These are phyloP conservation scores for Penicillium sp. DNA, from an alignment of 2,329 filamentous ascomycete genomes.

Conservation along the genomic window DNA sequence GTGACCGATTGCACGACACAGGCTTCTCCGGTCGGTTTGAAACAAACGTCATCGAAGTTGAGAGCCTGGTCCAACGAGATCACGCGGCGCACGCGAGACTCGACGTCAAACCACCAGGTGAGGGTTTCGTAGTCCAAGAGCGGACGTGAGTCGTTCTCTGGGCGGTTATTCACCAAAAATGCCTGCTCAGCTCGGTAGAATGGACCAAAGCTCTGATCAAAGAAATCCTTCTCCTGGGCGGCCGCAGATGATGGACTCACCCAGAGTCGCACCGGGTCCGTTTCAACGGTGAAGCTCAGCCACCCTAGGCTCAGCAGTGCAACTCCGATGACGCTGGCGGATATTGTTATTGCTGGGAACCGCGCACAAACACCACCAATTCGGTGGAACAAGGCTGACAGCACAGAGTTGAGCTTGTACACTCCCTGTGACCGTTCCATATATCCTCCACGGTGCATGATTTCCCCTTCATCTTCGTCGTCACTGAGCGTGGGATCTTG, in stretches of 20 bases:
- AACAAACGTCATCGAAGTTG: slow-evolving; percentile 80
- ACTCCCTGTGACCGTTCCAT: slow-evolving; percentile 74
- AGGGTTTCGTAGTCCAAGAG: slow-evolving; percentile 88
- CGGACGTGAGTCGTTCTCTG: slow-evolving; percentile 62
- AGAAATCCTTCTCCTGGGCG: slow-evolving; percentile 89
- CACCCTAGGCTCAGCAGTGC: slow-evolving; percentile 80
- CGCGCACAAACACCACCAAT: slow-evolving; percentile 78
- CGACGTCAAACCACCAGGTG: slow-evolving; percentile 90
- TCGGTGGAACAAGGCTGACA: slow-evolving; percentile 75
- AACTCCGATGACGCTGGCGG: slow-evolving; percentile 71
- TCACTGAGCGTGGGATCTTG: slow-evolving; percentile 83
- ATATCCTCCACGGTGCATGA: slow-evolving; percentile 73
- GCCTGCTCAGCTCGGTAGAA: slow-evolving; percentile 94
- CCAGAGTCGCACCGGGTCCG: slow-evolving; percentile 87
- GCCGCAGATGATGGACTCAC: slow-evolving; percentile 92
- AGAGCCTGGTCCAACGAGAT: slow-evolving; percentile 68
- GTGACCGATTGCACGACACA: slow-evolving; percentile 94
- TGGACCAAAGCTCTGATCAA: slow-evolving; percentile 88
- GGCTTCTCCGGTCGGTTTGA: slow-evolving; percentile 84
- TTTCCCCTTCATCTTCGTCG: slow-evolving; percentile 89
- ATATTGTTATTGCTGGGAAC: slow-evolving; percentile 82
- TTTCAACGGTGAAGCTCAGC: slow-evolving; percentile 86
- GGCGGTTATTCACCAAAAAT: slow-evolving; percentile 87
- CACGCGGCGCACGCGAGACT: slow-evolving; percentile 70
- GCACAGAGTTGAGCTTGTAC: slow-evolving; percentile 80